These are phyloP conservation scores for Crinitomyces ghanaensis DNA, from an alignment of 805 yeast genomes.

Conservation along the genomic window DNA sequence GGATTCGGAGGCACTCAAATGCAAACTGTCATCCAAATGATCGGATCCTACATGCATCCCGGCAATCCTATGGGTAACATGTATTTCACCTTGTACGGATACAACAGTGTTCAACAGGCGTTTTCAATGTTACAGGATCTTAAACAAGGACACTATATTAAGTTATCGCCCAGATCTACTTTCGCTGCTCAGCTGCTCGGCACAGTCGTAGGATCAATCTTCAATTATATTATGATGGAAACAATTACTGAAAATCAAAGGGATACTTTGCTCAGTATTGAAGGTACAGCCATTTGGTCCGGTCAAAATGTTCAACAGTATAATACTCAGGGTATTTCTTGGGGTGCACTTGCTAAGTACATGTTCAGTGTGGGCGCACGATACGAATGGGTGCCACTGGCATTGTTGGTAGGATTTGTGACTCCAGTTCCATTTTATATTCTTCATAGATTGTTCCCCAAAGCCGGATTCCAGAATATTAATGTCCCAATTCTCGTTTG, in stretches of 20 bases:
- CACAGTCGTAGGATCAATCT: constrained; percentile 18
- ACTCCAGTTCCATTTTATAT: constrained; percentile 25
- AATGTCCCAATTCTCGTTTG: constrained; percentile 23
- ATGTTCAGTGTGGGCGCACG: constrained; percentile 23
- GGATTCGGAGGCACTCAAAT: constrained; percentile 39
- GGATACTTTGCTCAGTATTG: constrained; percentile 20
- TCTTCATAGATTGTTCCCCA: constrained; percentile 22
- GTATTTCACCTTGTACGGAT: constrained; percentile 41
- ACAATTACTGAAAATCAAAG: constrained; percentile 23
- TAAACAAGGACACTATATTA: constrained; percentile 46
- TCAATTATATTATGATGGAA: constrained; percentile 24
- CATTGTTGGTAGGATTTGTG: constrained; percentile 22
- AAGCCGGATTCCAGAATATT: constrained; percentile 20
- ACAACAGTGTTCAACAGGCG: constrained; percentile 54
- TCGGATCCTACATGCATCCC: constrained; percentile 45
- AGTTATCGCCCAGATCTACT: constrained; percentile 47
- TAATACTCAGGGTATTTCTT: constrained; percentile 28
- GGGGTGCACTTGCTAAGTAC: constrained; percentile 28
- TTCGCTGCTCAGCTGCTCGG: constrained; percentile 37
- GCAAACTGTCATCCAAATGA: constrained; percentile 35
- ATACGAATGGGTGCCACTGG: constrained; percentile 24
- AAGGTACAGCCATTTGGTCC: constrained; percentile 28
- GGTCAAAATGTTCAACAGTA: constrained; percentile 29
- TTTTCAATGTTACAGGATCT: constrained; percentile 44
- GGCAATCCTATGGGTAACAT: constrained; percentile 45